Percentiles rank a stretch among this genome's conserved stretches.
Conservation (phyloP, 78 protist genomes). For the slime mould (Dictyostelium discoideum) region DNA sequence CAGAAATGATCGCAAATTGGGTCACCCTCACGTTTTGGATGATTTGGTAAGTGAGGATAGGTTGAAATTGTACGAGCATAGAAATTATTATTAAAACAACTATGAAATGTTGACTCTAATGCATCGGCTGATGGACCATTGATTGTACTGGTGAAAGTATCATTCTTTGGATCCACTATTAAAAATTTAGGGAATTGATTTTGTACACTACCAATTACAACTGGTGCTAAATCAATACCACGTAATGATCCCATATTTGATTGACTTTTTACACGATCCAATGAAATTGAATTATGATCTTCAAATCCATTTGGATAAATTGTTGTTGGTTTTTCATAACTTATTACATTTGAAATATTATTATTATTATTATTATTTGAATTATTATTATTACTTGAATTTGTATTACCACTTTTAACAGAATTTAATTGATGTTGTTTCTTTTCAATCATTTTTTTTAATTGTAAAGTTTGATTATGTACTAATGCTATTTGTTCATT, state of each 20-base stretch:
- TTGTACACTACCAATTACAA: slow-evolving; percentile 65
- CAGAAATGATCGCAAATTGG: slow-evolving; percentile 82
- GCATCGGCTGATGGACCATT: slow-evolving; percentile 50
- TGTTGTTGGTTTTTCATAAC: not conserved
- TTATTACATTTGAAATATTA: not conserved
- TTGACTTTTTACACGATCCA: slow-evolving; percentile 32
- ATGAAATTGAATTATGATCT: slow-evolving; percentile 24
- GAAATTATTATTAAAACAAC: slow-evolving; percentile 56
- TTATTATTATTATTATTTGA: not conserved
- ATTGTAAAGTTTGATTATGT: slow-evolving; percentile 7
- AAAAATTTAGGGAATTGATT: slow-evolving; percentile 70
- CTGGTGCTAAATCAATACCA: slow-evolving; percentile 75
- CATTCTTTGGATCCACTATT: slow-evolving; percentile 63
- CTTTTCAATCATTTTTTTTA: slow-evolving; percentile 20
- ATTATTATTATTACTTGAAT: not conserved
- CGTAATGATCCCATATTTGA: slow-evolving; percentile 12
- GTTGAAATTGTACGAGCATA: slow-evolving; percentile 68
- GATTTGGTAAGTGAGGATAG: slow-evolving; percentile 77
- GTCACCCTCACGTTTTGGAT: slow-evolving; percentile 77
- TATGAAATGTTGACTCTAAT: slow-evolving; percentile 35
- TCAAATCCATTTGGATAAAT: slow-evolving; percentile 61
- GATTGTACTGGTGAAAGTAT: slow-evolving; percentile 23
- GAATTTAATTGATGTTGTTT: not conserved
- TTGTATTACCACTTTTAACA: not conserved
- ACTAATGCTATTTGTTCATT: slow-evolving; percentile 12